Base-by-base conservation (phyloP, 805 yeast species). In the Nakazawaea siamensis region DNA sequence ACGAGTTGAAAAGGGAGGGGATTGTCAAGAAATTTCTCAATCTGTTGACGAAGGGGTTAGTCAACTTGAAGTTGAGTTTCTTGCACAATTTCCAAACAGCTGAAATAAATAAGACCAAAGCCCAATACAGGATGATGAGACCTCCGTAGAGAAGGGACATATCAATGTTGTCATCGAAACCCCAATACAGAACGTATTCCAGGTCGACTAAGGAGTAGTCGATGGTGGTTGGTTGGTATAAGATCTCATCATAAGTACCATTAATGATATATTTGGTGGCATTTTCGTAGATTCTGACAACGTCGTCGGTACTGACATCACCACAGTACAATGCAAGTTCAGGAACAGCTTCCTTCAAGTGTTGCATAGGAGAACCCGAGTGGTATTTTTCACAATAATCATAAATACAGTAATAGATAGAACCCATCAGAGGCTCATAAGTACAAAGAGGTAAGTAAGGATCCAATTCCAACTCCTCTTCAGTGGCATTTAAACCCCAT, bases 71-170 rank as follows among this genome's bases (percentile, higher is more conserved):
- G 52, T 43, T 55, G 39, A 34, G 33, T 17, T 38, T 46, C 9
- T 46, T 54, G 48, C 45, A 61, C 45, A 29, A 60, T 36, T 62
- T 62, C 45, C 41, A 43, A 4, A 49, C 12, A 12, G 60, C 55
- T 17, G 62, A 57, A 13, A 62, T 24, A 0, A 64, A n/a, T 43
- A 68, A 47, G 0, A 67, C 54, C 2, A 57, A 13, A 13, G 54
- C 52, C 58, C 69, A 69, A 44, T 55, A 68, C 7, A 52, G 48
- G 34, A 58, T 41, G 21, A 67, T 44, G 4, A 54, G 55, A 30
- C 52, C 58, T 4, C 66, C 62, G 47, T 54, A 55, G 45, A 44
- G 49, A 1, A 52, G 45, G 24, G 54, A 44, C 26, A 40, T 51
- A 34, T 57, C 62, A 12, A 41, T 25, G 24, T 54, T 51, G 4